Percentiles rank a stretch among this genome's conserved stretches.
These are phyloP conservation scores for Nicotiana rustica DNA, from an alignment of 305 asterid species.

Conservation along the genomic window DNA sequence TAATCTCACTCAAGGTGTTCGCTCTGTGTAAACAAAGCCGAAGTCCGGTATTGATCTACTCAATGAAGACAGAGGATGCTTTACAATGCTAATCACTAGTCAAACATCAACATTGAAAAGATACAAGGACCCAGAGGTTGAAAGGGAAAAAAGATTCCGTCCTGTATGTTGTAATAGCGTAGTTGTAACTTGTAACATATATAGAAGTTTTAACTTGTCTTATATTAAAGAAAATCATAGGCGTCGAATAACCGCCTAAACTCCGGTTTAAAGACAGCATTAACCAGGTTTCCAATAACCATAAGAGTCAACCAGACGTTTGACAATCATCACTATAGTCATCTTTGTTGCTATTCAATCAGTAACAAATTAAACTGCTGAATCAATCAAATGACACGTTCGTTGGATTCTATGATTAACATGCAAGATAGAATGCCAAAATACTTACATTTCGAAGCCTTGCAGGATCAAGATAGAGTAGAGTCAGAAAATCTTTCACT, in stretches of 20 bases:
- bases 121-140: not conserved
- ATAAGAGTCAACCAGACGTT: not conserved
- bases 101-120: not conserved
- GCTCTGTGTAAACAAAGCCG: not conserved
- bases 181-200: not conserved
- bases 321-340: not conserved
- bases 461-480: slow-evolving; percentile 59
- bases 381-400: not conserved
- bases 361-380: not conserved
- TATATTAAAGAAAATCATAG: not conserved
- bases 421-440: not conserved
- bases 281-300: not conserved
- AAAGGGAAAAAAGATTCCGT: not conserved
- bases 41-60: not conserved
- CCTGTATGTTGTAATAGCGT: not conserved
- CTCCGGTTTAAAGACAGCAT: not conserved
- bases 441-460: slow-evolving; percentile 71
- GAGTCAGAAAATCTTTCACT: slow-evolving; percentile 75
- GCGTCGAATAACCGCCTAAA: not conserved
- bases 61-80: not conserved
- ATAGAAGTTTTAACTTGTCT: not conserved
- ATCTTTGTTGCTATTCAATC: not conserved
- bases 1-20: not conserved
- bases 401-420: not conserved
- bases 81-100: not conserved